Conservation (phyloP, 441 rosid genomes). For the Populus hybrid region DNA sequence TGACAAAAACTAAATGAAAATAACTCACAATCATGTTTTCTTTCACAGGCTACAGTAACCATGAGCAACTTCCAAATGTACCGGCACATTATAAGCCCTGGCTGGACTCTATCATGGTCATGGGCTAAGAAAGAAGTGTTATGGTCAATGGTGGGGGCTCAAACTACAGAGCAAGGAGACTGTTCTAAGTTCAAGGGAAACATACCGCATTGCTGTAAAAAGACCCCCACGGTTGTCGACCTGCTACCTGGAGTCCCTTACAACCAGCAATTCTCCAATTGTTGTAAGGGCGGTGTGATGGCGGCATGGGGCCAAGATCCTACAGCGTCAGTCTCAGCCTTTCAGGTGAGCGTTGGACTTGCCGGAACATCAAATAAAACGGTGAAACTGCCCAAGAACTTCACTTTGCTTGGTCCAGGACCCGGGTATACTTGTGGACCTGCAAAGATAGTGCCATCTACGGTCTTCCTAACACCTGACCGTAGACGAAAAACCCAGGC, state of each 20-base stretch:
- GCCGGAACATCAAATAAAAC: conserved; percentile 86
- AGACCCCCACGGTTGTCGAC: conserved; percentile 76
- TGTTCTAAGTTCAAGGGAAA: conserved; percentile 89
- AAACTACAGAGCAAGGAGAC: conserved; percentile 92
- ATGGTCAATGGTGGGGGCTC: conserved; percentile 87
- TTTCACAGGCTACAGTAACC: conserved; percentile 62
- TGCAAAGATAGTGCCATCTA: conserved; percentile 75
- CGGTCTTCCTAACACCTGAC: conserved; percentile 62
- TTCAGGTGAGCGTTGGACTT: conserved; percentile 72
- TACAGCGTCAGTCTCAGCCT: conserved; percentile 57
- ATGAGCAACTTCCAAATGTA: conserved; percentile 82
- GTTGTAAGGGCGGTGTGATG: conserved; percentile 89
- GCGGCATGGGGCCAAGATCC: conserved; percentile 92
- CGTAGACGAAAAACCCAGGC: conserved; percentile 78
- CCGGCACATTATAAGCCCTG: conserved; percentile 79
- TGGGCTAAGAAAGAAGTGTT: conserved; percentile 94
- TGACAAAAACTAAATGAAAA: not conserved
- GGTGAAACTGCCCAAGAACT: conserved; percentile 83
- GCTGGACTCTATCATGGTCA: conserved; percentile 87
- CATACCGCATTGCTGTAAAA: conserved; percentile 82
- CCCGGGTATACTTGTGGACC: conserved; percentile 96
- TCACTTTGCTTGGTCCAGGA: conserved; percentile 84
- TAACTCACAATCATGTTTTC: not conserved
- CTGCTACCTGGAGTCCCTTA: conserved; percentile 84
- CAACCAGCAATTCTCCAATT: conserved; percentile 75